Evolutionary conservation across 805 yeast genomes (phyloP), one percentile per base, ranked within the genome.

Genomic region (Kluyveromyces siamensis): DNA sequence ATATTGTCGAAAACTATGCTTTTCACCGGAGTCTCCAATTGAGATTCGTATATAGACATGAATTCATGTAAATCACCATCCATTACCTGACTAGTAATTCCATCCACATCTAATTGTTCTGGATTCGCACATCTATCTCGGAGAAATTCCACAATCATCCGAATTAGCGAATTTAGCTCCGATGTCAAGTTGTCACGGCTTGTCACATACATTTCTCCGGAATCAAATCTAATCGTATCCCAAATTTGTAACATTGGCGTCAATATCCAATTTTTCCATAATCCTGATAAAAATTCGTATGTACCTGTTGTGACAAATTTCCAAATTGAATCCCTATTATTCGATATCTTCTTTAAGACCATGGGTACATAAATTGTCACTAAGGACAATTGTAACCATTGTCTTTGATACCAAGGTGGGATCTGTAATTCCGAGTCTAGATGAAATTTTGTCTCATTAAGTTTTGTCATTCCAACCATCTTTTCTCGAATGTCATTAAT

Each of bases 181-280:
- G 93, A 79, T 35, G 45, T 43, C 39, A 43, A 36, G 17, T 43
- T 43, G 16, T 43, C 45, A 37, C 19, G 33, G 8, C 27, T 33
- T 16, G 45, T 43, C 9, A 43, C 39, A 19, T 43, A 43, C 16
- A 43, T 18, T 33, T 43, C 45, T 33, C 39, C 45, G 25, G 45
- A 43, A 61, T 90, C 97, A 63, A 87, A 93, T 46, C 93, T 74
- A n/a, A 91, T 81, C 0, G 95, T 88, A 43, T 79, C 74, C 54
- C 87, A 68, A 53, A 91, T 82, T 56, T 85, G 82, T 40, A 71
- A 70, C 17, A 86, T 60, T 1, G 98, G 99, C 42, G 76, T 75
- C 39, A 87, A 69, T 3, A 91, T 75, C 98, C 99, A 91, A 62
- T 90, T 88, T 33, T 72, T 66, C 72, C 82, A 76, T 56, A 90